Conservation (phyloP, 257 asterid species). For the Solanum rostratum region DNA sequence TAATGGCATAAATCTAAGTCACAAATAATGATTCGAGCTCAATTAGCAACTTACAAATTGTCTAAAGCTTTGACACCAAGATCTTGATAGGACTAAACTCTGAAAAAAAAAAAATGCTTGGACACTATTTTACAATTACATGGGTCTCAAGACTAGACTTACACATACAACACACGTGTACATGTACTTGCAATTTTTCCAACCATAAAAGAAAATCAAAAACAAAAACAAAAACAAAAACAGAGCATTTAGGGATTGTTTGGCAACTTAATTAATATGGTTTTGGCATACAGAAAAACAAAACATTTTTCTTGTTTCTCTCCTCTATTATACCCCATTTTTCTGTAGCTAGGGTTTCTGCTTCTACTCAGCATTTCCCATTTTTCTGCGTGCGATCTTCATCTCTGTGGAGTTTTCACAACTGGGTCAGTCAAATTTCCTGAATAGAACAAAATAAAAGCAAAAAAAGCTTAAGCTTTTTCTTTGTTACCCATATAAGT, state of each 20-base stretch:
- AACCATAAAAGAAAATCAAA: too few relatives aligned
- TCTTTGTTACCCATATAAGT: not conserved
- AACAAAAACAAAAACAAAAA: not conserved
- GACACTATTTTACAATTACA: too few relatives aligned
- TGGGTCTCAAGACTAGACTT: too few relatives aligned
- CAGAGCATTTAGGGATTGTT: not conserved
- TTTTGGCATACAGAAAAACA: not conserved
- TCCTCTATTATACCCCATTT: not conserved
- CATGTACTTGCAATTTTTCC: too few relatives aligned
- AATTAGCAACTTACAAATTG: too few relatives aligned
- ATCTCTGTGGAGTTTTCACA: not conserved
- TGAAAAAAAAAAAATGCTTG: too few relatives aligned
- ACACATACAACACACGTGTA: too few relatives aligned
- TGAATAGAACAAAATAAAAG: not conserved
- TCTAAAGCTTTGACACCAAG: too few relatives aligned
- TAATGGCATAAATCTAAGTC: too few relatives aligned
- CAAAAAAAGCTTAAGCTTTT: not conserved
- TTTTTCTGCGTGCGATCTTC: not conserved
- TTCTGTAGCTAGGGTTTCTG: not conserved
- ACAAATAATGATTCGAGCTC: too few relatives aligned
- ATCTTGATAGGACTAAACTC: too few relatives aligned
- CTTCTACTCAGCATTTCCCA: not conserved
- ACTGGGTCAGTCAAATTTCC: not conserved
- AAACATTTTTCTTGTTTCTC: not conserved
- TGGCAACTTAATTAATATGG: not conserved